Percentiles rank a stretch among this genome's conserved stretches.
phyloP scores from a whole-genome alignment of 176 grass and related monocot genomes.

The Alopecurus myosuroides region DNA sequence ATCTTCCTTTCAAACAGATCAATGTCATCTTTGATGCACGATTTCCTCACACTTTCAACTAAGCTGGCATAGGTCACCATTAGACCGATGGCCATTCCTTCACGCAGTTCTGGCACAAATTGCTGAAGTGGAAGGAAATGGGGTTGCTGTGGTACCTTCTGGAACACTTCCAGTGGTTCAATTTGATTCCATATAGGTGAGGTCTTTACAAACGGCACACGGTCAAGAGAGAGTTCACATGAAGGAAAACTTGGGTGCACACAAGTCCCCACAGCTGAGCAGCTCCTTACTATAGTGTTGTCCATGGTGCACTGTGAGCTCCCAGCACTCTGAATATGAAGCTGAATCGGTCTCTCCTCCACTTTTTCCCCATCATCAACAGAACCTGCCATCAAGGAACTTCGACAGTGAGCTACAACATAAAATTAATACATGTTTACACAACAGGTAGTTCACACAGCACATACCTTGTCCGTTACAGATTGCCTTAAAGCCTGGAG shows the following conservation, averaged over 20 bases:
- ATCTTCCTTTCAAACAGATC: slow-evolving; percentile 36
- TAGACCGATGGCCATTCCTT: slow-evolving; percentile 70
- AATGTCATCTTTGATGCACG: slow-evolving; percentile 24
- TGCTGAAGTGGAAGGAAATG: slow-evolving; percentile 59
- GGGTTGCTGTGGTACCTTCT: slow-evolving; percentile 35
- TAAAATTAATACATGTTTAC: background rate
- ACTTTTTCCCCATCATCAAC: background rate
- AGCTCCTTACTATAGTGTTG: background rate
- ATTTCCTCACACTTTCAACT: slow-evolving; percentile 20
- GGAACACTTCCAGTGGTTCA: slow-evolving; percentile 41
- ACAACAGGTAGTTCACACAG: background rate
- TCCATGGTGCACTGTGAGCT: background rate
- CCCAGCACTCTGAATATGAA: background rate
- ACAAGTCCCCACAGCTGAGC: slow-evolving; percentile 3
- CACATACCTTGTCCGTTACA: slow-evolving; percentile 15
- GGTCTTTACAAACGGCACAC: slow-evolving; percentile 35
- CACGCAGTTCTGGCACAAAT: slow-evolving; percentile 24
- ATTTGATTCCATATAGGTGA: slow-evolving; percentile 44
- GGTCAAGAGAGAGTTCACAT: background rate
- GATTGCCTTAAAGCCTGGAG: slow-evolving; percentile 12
- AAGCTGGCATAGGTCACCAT: slow-evolving; percentile 45
- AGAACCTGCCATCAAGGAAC: background rate
- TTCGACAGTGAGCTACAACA: background rate
- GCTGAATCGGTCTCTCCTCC: slow-evolving; percentile 3
- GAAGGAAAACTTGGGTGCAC: background rate